A percentile compares a stretch with the other conserved stretches of the same genome.
These are phyloP conservation scores for Hydrangea macrophylla DNA, from an alignment of 148 eudicot genomes.

Conservation along the genomic window DNA sequence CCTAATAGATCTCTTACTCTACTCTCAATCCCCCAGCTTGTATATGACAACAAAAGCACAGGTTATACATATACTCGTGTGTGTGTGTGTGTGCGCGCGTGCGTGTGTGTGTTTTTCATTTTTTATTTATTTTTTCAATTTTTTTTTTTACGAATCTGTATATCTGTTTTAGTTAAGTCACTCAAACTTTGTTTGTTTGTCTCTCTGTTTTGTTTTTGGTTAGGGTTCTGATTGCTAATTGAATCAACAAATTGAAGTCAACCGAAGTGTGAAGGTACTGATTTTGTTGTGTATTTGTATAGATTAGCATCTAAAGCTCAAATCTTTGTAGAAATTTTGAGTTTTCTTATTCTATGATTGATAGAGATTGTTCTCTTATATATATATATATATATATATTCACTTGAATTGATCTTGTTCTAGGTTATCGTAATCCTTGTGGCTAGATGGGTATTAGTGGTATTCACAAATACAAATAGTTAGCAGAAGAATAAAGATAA, in stretches of 20 bases:
- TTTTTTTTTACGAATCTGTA: too few relatives aligned
- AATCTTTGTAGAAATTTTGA: background rate
- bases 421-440: background rate
- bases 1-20: background rate
- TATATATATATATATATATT: too few relatives aligned
- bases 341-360: background rate
- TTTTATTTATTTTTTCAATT: background rate
- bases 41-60: background rate
- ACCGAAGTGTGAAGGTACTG: background rate
- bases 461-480: background rate
- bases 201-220: background rate
- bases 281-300: background rate
- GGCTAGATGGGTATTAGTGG: background rate
- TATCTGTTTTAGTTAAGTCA: too few relatives aligned
- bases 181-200: too few relatives aligned
- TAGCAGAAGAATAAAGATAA: too few relatives aligned
- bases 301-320: background rate
- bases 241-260: conserved; percentile 3
- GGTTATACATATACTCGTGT: background rate
- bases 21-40: background rate
- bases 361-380: background rate
- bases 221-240: conserved; percentile 11
- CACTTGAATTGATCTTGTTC: background rate
- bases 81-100: too few relatives aligned
- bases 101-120: too few relatives aligned